Base-by-base conservation (phyloP, 2,329 filamentous ascomycete species). In the Penicillium hordei region DNA sequence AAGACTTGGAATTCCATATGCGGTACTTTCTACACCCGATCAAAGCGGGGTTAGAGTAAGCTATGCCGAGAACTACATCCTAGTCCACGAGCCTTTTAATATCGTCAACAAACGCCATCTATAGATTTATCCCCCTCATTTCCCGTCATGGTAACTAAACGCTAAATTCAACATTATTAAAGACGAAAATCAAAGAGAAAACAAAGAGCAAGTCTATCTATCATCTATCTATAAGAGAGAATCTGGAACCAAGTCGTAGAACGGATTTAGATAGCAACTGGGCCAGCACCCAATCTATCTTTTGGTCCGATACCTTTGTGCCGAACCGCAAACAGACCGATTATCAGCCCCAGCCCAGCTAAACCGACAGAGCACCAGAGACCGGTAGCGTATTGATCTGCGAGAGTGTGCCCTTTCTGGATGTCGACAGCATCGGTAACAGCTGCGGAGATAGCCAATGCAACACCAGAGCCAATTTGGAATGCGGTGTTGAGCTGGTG, bases 331-430 rank as follows among this genome's bases (percentile, higher is more conserved):
- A 67, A 5, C 8, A 65, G 10, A 3, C 65, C 63, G 38, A 66
- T 55, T 5, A 34, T 38, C 8, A 78, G 59, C 0, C 75, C 75
- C 5, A 78, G 52, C 0, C 70, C 74, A 2, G 75, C 76, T 10
- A 78, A 63, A 1, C 73, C 76, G 9, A 72, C 71, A 39, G 75
- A 77, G 40, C 76, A 78, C 75, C 75, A 78, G 9, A 78, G 61
- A 0, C 76, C 76, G 0, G 73, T 78, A 10, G 67, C 63, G 46
- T 78, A 78, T 56, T 78, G 75, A 29, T 72, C 63, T 1, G 67
- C 55, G 7, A 70, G 59, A 12, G 50, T 49, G 13, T 71, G 75
- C 3, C 72, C 72, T 46, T 76, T 72, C 33, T 72, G 65, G 12
- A 70, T 71, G 52, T 78, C 75, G 3, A 76, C 73, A 3, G 71